A percentile compares a stretch with the other conserved stretches of the same genome.
Conservation (phyloP, 345 rosid species). For the Psidium guajava region DNA sequence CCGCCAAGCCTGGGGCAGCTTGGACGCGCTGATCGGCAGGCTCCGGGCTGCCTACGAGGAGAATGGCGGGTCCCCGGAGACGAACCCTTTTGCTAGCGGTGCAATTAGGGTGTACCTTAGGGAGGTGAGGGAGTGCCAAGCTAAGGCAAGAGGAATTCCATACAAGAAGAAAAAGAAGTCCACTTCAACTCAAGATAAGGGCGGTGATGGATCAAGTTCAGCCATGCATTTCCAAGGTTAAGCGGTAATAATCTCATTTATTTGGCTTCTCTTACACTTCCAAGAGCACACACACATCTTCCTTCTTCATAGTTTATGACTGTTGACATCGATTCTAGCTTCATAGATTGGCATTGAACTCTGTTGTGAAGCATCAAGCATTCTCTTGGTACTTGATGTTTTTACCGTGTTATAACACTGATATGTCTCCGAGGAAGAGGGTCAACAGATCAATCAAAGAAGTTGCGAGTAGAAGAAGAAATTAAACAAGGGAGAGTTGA, state of each 20-base stretch:
- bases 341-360: not conserved
- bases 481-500: not conserved
- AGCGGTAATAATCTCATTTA: not conserved
- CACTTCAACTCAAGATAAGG: conserved; percentile 10
- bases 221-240: conserved; percentile 17
- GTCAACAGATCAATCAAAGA: not conserved
- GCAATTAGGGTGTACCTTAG: conserved; percentile 65
- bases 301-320: not conserved
- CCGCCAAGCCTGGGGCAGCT: conserved; percentile 92
- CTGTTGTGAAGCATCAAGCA: not conserved
- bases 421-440: not conserved
- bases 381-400: not conserved
- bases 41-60: conserved; percentile 93
- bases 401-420: not conserved
- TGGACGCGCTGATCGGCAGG: conserved; percentile 90
- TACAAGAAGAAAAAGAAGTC: conserved; percentile 73
- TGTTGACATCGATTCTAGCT: not conserved
- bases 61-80: conserved; percentile 74
- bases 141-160: conserved; percentile 84
- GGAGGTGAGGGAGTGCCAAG: conserved; percentile 84
- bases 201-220: conserved; percentile 28
- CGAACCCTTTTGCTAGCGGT: conserved; percentile 74
- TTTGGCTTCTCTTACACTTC: not conserved
- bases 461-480: not conserved
- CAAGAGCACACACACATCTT: not conserved